Base-by-base conservation (phyloP, 495 filamentous ascomycete species). In the Hypoxylon cercidicola region DNA sequence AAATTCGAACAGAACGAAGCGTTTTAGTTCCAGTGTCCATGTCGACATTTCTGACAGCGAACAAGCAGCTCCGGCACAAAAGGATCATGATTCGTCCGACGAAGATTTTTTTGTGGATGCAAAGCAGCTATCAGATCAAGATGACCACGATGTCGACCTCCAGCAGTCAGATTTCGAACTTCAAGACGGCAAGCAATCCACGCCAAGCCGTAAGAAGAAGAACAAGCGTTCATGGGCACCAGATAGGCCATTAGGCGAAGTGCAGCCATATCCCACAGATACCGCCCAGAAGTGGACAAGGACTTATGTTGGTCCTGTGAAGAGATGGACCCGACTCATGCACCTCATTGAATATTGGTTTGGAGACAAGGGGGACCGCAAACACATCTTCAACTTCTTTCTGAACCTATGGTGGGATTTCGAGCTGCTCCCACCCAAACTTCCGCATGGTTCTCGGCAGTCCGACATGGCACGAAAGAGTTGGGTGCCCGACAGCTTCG, bases 281-380 rank as follows among this genome's bases (percentile, higher is more conserved):
- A 74, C 77, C 2, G 72, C 78, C 20, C 71, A 74, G 28, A 79
- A 76, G 68, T 74, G 71, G 71, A 80, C 79, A 1, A 78, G 79
- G 40, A 75, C 78, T 19, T 82, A 81, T 54, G 72, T 77, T 51
- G 79, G 79, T 1, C 78, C 78, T 11, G 69, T 82, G 12, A 74
- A 76, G 28, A 69, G 77, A 45, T 82, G 79, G 70, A 79, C 79
- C 1, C 70, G 79, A 0, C 79, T 80, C 51, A 64, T 70, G 16
- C 70, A 73, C 10, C 72, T 82, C 7, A 62, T 79, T 8, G 77
- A 82, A 49, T 68, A 72, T 54, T 78, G 79, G 78, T 81, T 77
- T 61, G 77, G 78, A 5, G 78, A 79, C 6, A 70, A 74, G 57
- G 72, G 71, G 16, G 47, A 74, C 4, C 72, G 75, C 5, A 75